Conservation (phyloP, 768 basidiomycete species). For the Ephemerocybe angulata region DNA sequence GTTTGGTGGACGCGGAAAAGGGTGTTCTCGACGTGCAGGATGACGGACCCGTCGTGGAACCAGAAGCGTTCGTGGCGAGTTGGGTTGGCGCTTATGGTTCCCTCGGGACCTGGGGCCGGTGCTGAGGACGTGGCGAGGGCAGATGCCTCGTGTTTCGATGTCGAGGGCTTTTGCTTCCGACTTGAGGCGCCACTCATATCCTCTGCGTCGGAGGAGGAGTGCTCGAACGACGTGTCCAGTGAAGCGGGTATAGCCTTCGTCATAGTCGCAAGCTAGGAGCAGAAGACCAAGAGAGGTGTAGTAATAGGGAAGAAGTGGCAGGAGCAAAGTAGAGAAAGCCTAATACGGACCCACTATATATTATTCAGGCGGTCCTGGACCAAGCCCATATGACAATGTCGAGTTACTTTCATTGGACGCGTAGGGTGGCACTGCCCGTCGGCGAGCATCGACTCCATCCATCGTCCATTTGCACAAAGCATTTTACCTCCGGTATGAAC, state of each 20-base stretch:
- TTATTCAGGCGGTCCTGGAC: not conserved
- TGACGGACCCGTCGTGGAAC: conserved; percentile 45
- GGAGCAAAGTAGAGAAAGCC: not conserved
- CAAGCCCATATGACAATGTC: not conserved
- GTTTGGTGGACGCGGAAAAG: conserved; percentile 46
- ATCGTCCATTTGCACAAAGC: too few relatives aligned
- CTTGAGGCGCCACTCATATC: not conserved
- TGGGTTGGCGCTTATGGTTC: not conserved
- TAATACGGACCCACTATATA: not conserved
- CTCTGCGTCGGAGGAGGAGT: not conserved
- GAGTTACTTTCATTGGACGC: not conserved
- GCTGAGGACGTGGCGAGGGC: not conserved
- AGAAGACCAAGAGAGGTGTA: not conserved
- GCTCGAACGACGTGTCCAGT: not conserved
- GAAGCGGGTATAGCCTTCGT: not conserved
- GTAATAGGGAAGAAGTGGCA: not conserved
- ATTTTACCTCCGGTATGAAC: too few relatives aligned
- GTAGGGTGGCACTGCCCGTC: not conserved
- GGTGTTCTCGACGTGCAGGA: conserved; percentile 36
- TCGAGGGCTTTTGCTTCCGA: not conserved
- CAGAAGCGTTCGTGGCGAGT: conserved; percentile 35
- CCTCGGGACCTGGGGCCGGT: not conserved
- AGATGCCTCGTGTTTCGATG: conserved; percentile 1
- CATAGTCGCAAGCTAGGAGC: not conserved
- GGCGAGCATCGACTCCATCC: not conserved